Evolutionary conservation across 1,284 basidiomycete species (phyloP), one percentile per base, ranked within the genome.

Genomic region (Boletus mariae): DNA sequence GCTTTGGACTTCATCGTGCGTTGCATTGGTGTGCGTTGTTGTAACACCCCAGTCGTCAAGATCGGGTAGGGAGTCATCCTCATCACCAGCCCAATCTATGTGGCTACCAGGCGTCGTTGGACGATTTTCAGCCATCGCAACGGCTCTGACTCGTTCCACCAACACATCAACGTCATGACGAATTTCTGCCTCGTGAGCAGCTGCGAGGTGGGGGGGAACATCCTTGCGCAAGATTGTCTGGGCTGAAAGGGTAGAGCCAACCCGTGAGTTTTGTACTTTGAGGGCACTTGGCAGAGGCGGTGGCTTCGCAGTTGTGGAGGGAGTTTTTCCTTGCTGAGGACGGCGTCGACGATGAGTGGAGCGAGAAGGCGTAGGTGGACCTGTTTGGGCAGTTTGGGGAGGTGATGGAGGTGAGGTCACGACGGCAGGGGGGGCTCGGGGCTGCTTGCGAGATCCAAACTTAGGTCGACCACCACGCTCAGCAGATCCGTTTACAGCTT

Each of bases 41-140:
- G 74, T 75, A 40, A 88, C 78, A 28, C 85, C 88, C 89, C 89
- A 91, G 63, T 92, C 89, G 63, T 90, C 82, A 20, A 92, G 74
- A 71, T 90, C 88, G 11, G 89, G 89, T 5, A 92, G 72, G 60
- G 80, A 83, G 63, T 90, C 88, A 58, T 91, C 89, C 54, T 91
- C 88, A 56, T 90, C 87, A 31, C 84, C 85, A 29, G 89, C 89
- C 89, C 89, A 92, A 68, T 92, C 89, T 51, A 90, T 85, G 57
- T 90, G 87, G 57, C 83, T 87, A 38, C 84, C 83, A 10, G 86
- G 85, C 0, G 86, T 87, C n/a, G 78, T 72, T 15, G 85, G 84
- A 35, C 85, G 73, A 57, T 85, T 74, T 42, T 79, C 74, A 28
- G 75, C 81, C 80, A 87, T 85, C 5, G 84, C 85, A 11, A 81